Evolutionary conservation across 2,329 filamentous ascomycete genomes (phyloP), one percentile per base, ranked within the genome.

Genomic region (Cadophora malorum): DNA sequence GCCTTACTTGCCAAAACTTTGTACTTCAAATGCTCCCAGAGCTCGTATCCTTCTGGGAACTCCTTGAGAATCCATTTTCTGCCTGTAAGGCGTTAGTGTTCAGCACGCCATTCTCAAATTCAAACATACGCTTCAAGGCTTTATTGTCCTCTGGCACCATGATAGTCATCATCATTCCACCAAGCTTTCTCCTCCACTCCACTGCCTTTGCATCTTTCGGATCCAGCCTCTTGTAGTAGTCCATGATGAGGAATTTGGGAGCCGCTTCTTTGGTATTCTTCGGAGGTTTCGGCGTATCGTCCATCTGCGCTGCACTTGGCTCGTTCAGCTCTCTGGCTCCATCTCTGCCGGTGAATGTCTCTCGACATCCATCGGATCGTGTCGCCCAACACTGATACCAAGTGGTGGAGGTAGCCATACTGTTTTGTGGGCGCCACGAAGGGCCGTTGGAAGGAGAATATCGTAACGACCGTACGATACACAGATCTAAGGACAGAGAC

Each of bases 11-110:
- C 80, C 58, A 83, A 79, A 28, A 74, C 78, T 38, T 78, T 79
- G 69, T 84, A 85, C 74, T 85, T 86, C 73, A 86, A 81, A 72
- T 88, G 86, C 73, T 88, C 85, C 77, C 83, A 89, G 16, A 89
- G 80, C 19, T 81, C 79, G 73, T 88, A 89, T 73, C 84, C 82
- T 64, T 86, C 83, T 0, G 86, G 86, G 23, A 89, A 79, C 33
- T 83, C 78, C 65, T 80, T 82, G 6, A 88, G 80, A 23, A 88
- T 84, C 75, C 82, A 86, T 49, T 79, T 79, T 70, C 79, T 78
- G 67, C 75, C 76, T 75, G 64, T 45, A 28, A 59, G 38, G 4
- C 31, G 38, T 75, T 65, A 74, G 70, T 41, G 14, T 8, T 9
- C 7, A 45, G 10, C 14, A 31, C 9, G 6, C 4, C 16, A 47